Conservation (phyloP, 768 basidiomycete species). For the Tephrocybe rancida region DNA sequence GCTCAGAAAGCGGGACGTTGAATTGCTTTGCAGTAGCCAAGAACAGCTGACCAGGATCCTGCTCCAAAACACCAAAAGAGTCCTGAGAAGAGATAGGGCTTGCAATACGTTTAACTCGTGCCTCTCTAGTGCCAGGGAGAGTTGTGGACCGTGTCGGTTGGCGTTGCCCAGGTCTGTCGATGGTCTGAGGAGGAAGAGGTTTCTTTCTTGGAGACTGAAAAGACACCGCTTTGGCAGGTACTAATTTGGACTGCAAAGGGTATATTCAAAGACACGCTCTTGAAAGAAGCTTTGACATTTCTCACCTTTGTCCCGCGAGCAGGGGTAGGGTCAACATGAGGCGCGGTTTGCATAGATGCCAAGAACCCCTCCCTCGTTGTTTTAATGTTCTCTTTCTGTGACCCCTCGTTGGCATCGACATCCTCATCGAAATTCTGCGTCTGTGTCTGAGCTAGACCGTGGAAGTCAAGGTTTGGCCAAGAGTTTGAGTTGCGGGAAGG, state of each 20-base stretch:
- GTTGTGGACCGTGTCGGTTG: constrained; percentile 17
- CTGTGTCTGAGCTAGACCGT: constrained; percentile 63
- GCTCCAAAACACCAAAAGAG: constrained; percentile 58
- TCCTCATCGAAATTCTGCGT: constrained; percentile 40
- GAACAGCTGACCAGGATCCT: constrained; percentile 48
- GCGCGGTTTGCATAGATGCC: constrained; percentile 18
- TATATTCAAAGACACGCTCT: constrained; percentile 14
- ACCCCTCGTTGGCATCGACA: constrained; percentile 37
- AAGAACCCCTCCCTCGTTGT: constrained; percentile 5
- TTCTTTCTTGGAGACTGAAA: constrained; percentile 32
- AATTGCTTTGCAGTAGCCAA: constrained; percentile 53
- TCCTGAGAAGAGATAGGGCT: constrained; percentile 49
- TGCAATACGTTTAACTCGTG: not conserved
- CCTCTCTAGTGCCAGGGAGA: constrained; percentile 11
- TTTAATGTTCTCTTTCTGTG: constrained; percentile 56
- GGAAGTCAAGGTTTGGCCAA: constrained; percentile 55
- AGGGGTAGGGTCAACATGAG: constrained; percentile 26
- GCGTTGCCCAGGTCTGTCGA: constrained; percentile 17
- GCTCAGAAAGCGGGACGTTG: constrained; percentile 58
- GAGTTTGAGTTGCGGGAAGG: constrained; percentile 34
- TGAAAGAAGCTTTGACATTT: constrained; percentile 7
- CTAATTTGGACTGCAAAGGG: constrained; percentile 23
- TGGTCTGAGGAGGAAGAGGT: constrained; percentile 12
- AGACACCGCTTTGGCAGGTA: constrained; percentile 32
- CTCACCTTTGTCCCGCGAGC: constrained; percentile 28